phyloP scores from a whole-genome alignment of 495 filamentous ascomycete genomes.

The Acidiella bohemica region DNA sequence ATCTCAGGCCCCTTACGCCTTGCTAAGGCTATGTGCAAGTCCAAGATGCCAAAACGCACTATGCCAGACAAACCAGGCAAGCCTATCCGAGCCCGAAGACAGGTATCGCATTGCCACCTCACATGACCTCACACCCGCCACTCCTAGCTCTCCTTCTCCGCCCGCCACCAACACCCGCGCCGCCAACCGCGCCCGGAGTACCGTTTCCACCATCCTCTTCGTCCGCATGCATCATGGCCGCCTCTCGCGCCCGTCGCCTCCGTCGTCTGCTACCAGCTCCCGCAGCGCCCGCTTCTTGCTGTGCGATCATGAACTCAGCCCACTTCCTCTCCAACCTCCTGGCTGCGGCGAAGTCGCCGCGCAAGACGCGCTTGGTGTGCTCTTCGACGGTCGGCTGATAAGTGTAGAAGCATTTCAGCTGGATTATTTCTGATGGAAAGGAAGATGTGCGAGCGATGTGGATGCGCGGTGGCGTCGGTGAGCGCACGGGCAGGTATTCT shows the following conservation, averaged over 20 bases:
- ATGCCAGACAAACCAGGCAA: no score
- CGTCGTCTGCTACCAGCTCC: conserved; percentile 49
- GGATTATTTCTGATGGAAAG: conserved; percentile 61
- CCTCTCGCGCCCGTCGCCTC: conserved; percentile 62
- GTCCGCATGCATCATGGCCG: conserved; percentile 58
- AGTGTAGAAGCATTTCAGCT: conserved; percentile 83
- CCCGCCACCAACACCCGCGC: conserved; percentile 17
- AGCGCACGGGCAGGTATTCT: conserved; percentile 3
- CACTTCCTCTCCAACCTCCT: conserved; percentile 71
- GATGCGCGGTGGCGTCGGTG: conserved; percentile 16
- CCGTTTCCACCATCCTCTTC: conserved; percentile 47
- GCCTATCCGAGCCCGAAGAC: no score
- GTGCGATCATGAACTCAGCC: conserved; percentile 87
- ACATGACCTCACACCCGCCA: conserved; percentile 44
- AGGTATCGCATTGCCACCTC: background rate
- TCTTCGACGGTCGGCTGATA: conserved; percentile 93
- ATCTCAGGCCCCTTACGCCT: no score
- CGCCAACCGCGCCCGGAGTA: conserved; percentile 5
- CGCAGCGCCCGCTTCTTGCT: conserved; percentile 61
- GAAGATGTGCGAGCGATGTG: conserved; percentile 23
- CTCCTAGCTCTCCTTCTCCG: conserved; percentile 43
- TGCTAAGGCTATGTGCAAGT: no score
- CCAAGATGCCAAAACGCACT: no score
- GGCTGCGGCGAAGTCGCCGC: conserved; percentile 58
- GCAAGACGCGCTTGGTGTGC: conserved; percentile 70